These are phyloP conservation scores for Colletotrichum liriopes DNA, from an alignment of 2,329 filamentous ascomycete genomes.

Conservation along the genomic window DNA sequence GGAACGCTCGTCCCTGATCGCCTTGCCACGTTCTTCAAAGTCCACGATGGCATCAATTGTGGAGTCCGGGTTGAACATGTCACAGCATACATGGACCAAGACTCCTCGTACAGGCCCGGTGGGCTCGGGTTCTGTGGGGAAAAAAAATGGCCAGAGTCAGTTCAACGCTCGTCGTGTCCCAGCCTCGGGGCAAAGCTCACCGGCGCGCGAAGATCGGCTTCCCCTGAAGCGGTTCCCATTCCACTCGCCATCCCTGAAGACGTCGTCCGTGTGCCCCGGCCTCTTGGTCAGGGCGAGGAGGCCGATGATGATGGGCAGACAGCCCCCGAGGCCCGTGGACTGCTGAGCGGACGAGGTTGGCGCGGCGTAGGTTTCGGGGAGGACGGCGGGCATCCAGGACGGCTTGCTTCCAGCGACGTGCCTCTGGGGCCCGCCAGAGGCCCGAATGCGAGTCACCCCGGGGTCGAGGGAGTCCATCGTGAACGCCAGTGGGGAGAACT, in stretches of 20 bases:
- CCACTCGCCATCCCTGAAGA: conserved; percentile 39
- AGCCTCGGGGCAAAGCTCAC: conserved; percentile 19
- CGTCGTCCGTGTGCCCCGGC: conserved; percentile 19
- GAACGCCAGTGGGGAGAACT: conserved; percentile 53
- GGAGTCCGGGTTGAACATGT: conserved; percentile 51
- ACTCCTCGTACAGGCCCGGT: conserved; percentile 52
- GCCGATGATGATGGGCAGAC: conserved; percentile 57
- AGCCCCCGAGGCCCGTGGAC: conserved; percentile 55
- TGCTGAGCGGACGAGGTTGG: neutral
- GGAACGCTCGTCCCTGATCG: neutral
- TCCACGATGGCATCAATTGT: conserved; percentile 45
- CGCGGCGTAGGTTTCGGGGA: conserved; percentile 53
- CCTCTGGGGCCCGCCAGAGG: conserved; percentile 44
- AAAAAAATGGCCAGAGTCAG: neutral
- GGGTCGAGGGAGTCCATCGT: conserved; percentile 35
- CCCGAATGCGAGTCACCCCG: conserved; percentile 48
- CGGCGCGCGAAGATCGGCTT: neutral
- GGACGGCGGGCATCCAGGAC: conserved; percentile 57
- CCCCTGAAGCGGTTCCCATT: conserved; percentile 4
- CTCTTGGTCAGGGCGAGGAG: conserved; percentile 55
- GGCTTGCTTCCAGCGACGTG: conserved; percentile 51
- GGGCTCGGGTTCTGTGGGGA: conserved; percentile 39
- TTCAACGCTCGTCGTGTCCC: neutral
- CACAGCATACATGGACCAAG: conserved; percentile 53
- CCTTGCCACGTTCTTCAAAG: conserved; percentile 48